phyloP scores from a whole-genome alignment of 192 early-diverging fungal genomes.

The Backusella australiensis region DNA sequence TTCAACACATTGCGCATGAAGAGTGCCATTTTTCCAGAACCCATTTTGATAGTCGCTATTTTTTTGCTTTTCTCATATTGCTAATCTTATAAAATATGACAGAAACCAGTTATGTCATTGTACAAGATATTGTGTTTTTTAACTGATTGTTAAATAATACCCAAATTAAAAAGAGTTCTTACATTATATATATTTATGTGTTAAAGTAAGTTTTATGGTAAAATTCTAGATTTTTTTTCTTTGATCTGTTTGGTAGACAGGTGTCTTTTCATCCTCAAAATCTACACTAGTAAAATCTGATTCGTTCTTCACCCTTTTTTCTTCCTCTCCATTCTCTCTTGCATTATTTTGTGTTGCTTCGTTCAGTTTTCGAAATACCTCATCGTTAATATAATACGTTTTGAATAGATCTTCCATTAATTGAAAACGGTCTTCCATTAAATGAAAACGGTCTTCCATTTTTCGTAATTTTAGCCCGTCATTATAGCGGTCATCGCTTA shows the following conservation, averaged over 20 bases:
- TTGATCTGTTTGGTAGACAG: too few relatives aligned
- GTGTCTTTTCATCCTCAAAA: too few relatives aligned
- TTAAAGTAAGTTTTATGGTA: too few relatives aligned
- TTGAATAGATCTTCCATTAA: slow-evolving; percentile 13
- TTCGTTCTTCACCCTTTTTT: too few relatives aligned
- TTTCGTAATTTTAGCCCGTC: neutral
- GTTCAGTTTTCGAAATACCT: neutral
- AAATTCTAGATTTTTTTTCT: too few relatives aligned
- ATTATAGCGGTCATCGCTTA: neutral
- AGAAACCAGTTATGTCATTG: too few relatives aligned
- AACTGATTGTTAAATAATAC: too few relatives aligned
- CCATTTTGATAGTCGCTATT: too few relatives aligned
- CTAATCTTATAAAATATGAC: neutral
- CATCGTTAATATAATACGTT: slow-evolving; percentile 19
- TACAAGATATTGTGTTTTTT: too few relatives aligned
- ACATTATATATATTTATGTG: too few relatives aligned
- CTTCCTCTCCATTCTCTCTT: neutral
- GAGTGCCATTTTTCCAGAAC: neutral
- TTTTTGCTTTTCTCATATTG: neutral
- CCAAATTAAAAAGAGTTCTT: too few relatives aligned
- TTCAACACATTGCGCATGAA: neutral
- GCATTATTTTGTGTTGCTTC: neutral
- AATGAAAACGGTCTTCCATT: slow-evolving; percentile 13
- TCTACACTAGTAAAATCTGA: too few relatives aligned
- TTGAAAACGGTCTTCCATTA: slow-evolving; percentile 13